Conservation (phyloP, 495 filamentous ascomycete genomes). For the Zalerion maritima region DNA sequence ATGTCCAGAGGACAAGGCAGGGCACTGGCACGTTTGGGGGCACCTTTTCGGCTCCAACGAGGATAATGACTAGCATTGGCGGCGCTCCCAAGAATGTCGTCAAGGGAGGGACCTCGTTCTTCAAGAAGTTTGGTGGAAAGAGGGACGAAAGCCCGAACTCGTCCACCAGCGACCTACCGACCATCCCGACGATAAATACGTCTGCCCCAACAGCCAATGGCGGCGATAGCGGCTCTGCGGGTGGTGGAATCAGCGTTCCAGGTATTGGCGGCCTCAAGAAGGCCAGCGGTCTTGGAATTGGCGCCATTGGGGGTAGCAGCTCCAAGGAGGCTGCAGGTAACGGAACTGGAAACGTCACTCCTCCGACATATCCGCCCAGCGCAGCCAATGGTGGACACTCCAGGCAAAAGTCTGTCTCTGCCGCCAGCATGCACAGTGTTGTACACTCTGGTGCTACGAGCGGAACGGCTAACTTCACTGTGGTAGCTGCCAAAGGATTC, state of each 20-base stretch:
- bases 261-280: slow-evolving; percentile 22
- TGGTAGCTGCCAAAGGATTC: slow-evolving; percentile 69
- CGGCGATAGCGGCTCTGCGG: slow-evolving; percentile 4
- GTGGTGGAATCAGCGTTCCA: no score
- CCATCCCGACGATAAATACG: slow-evolving; percentile 24
- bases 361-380: slow-evolving; percentile 22
- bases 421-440: slow-evolving; percentile 41
- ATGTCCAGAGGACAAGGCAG: slow-evolving; percentile 74
- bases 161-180: slow-evolving; percentile 26
- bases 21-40: slow-evolving; percentile 89
- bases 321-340: no score
- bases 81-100: slow-evolving; percentile 87
- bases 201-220: slow-evolving; percentile 20
- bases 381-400: slow-evolving; percentile 38
- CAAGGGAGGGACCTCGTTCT: slow-evolving; percentile 83
- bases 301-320: no score
- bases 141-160: slow-evolving; percentile 33
- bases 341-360: no score
- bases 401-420: slow-evolving; percentile 55
- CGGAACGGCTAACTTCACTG: slow-evolving; percentile 66
- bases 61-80: slow-evolving; percentile 62
- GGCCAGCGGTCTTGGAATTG: slow-evolving; percentile 18
- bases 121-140: slow-evolving; percentile 53
- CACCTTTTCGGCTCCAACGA: slow-evolving; percentile 80
- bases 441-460: slow-evolving; percentile 39